Percentiles rank a stretch among this genome's conserved stretches.
These are phyloP conservation scores for Pythium dissotocum DNA, from an alignment of 352 stramenopile genomes.

Conservation along the genomic window DNA sequence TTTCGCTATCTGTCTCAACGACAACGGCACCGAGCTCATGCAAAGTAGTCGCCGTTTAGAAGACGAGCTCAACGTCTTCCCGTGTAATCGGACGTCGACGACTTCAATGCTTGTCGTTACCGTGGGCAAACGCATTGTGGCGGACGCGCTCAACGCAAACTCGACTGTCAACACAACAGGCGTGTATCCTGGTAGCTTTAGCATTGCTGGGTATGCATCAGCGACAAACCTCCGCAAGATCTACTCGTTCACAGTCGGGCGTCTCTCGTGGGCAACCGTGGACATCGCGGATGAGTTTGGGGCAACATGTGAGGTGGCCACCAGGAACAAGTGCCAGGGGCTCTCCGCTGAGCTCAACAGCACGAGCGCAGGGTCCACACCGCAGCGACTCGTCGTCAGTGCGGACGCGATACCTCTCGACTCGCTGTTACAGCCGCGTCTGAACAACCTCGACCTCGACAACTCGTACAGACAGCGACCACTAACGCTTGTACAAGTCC, in stretches of 20 bases:
- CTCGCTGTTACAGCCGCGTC: neutral
- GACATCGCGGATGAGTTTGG: neutral
- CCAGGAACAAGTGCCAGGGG: neutral
- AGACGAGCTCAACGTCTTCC: neutral
- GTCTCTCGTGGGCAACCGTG: neutral
- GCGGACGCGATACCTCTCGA: neutral
- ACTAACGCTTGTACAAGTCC: neutral
- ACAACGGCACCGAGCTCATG: neutral
- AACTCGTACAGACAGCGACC: neutral
- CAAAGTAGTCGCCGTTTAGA: neutral
- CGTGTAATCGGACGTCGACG: neutral
- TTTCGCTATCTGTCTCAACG: neutral
- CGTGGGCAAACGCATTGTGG: neutral
- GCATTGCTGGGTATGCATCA: too few species aligned
- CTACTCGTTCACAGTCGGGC: neutral
- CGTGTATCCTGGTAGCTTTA: neutral
- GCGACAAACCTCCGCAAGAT: slow-evolving; percentile 1
- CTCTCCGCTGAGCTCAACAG: neutral
- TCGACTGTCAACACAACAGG: neutral
- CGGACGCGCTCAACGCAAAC: neutral
- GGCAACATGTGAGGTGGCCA: neutral
- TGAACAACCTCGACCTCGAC: neutral
- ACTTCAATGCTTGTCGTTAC: neutral
- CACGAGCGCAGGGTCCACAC: neutral
- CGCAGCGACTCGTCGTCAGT: neutral